Conservation (phyloP, 2,329 filamentous ascomycete genomes). For the Cordyceps farinosa region DNA sequence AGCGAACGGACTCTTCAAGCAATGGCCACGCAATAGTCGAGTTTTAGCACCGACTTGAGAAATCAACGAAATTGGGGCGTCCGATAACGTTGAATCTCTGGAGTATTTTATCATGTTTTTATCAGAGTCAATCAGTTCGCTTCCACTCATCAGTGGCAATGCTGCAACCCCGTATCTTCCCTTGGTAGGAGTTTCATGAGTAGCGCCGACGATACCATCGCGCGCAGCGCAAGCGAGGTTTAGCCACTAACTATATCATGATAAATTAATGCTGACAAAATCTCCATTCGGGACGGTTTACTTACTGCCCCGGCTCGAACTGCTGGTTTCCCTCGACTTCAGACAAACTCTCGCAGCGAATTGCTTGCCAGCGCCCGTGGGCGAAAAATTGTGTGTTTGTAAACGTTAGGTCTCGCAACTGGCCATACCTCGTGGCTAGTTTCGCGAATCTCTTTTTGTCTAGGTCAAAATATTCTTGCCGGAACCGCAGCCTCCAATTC, state of each 20-base stretch:
- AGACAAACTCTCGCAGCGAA: conserved; percentile 32
- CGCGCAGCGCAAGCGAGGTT: conserved; percentile 53
- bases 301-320: conserved; percentile 50
- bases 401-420: conserved; percentile 41
- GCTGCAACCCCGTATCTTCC: conserved; percentile 44
- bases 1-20: conserved; percentile 48
- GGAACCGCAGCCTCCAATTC: conserved; percentile 44
- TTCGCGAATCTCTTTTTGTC: conserved; percentile 40
- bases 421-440: conserved; percentile 33
- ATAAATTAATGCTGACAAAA: neutral
- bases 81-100: conserved; percentile 39
- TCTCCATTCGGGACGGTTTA: neutral
- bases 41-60: conserved; percentile 47
- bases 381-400: conserved; percentile 29
- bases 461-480: conserved; percentile 42
- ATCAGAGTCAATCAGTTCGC: conserved; percentile 40
- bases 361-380: conserved; percentile 37
- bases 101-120: conserved; percentile 40
- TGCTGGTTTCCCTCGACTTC: conserved; percentile 39
- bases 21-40: conserved; percentile 50
- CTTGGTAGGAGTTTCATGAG: conserved; percentile 43
- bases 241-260: conserved; percentile 50
- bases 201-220: conserved; percentile 50
- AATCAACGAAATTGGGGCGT: conserved; percentile 49
- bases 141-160: conserved; percentile 50